Conservation (phyloP, 805 yeast species). For the Cyberlindnera sargentensis region DNA sequence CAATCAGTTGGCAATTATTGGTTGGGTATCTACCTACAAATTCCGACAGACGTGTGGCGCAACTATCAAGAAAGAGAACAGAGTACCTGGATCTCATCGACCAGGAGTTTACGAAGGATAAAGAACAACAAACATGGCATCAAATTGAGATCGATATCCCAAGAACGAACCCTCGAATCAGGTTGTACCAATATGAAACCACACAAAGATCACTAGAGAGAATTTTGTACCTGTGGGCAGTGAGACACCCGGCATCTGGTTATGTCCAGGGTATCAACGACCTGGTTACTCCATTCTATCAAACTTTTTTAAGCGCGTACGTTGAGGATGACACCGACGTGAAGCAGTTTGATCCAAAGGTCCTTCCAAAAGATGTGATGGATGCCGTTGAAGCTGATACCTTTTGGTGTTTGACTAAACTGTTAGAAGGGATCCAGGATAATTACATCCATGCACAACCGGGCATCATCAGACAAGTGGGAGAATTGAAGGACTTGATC, state of each 20-base stretch:
- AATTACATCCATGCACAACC: constrained; percentile 98
- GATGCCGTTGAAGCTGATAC: constrained; percentile 87
- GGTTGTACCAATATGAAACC: constrained; percentile 56
- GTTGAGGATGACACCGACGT: constrained; percentile 38
- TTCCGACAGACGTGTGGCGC: constrained; percentile 61
- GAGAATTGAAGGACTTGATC: constrained; percentile 68
- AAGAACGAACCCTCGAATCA: constrained; percentile 82
- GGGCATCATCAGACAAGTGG: constrained; percentile 88
- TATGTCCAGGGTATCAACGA: constrained; percentile 98
- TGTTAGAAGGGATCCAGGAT: constrained; percentile 92
- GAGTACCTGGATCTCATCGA: constrained; percentile 75
- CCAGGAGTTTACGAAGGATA: constrained; percentile 50
- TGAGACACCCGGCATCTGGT: constrained; percentile 95
- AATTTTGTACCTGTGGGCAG: constrained; percentile 87
- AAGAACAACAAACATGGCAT: constrained; percentile 83
- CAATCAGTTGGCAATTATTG: constrained; percentile 82
- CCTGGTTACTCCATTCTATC: constrained; percentile 86
- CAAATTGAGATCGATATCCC: constrained; percentile 94
- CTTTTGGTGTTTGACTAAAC: constrained; percentile 90
- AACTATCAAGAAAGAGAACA: constrained; percentile 71
- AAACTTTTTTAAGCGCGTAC: constrained; percentile 72
- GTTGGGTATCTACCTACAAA: constrained; percentile 90
- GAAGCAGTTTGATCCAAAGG: constrained; percentile 55
- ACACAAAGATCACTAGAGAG: constrained; percentile 78
- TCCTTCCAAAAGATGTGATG: constrained; percentile 51